A percentile compares a stretch with the other conserved stretches of the same genome.
Evolutionary conservation across 352 stramenopile species (phyloP).

Genomic region (Phytophthora ohioensis): DNA sequence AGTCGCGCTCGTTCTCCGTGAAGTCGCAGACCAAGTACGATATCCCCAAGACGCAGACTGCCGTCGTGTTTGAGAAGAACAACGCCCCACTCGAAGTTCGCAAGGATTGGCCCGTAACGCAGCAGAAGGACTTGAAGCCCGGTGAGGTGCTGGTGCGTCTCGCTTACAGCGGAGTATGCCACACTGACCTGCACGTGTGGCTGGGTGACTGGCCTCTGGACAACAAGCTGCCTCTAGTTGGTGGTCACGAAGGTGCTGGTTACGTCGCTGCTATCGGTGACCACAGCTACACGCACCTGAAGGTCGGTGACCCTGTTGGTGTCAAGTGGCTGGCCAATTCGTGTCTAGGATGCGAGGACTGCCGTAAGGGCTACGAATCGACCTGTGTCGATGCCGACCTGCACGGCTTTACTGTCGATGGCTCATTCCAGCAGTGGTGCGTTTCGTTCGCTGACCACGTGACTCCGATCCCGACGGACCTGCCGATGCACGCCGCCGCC

Average conservation of each 20-base stretch:
- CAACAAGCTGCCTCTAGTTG: constrained; percentile 55
- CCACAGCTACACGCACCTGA: constrained; percentile 45
- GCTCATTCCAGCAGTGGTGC: constrained; percentile 64
- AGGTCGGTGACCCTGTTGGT: constrained; percentile 54
- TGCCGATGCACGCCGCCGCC: constrained; percentile 55
- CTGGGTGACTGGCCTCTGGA: constrained; percentile 46
- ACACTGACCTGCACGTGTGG: constrained; percentile 61
- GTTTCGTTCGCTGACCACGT: constrained; percentile 80
- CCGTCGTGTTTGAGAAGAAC: constrained; percentile 59
- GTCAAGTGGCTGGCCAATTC: constrained; percentile 60
- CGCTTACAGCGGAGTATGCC: constrained; percentile 58
- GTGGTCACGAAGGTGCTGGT: constrained; percentile 61
- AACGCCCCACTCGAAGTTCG: constrained; percentile 53
- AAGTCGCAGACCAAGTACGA: constrained; percentile 58
- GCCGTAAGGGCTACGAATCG: constrained; percentile 54
- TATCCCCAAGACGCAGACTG: constrained; percentile 66
- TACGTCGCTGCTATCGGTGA: constrained; percentile 57
- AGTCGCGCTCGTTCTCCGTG: constrained; percentile 49
- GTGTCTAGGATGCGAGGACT: constrained; percentile 58
- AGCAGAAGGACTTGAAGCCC: constrained; percentile 51
- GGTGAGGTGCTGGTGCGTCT: constrained; percentile 62
- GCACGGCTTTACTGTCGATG: constrained; percentile 46
- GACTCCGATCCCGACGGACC: constrained; percentile 67
- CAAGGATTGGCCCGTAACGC: constrained; percentile 57
- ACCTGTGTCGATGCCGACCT: constrained; percentile 46